Conservation (phyloP, 805 yeast species). For the Zygotorulaspora chibaensis region DNA sequence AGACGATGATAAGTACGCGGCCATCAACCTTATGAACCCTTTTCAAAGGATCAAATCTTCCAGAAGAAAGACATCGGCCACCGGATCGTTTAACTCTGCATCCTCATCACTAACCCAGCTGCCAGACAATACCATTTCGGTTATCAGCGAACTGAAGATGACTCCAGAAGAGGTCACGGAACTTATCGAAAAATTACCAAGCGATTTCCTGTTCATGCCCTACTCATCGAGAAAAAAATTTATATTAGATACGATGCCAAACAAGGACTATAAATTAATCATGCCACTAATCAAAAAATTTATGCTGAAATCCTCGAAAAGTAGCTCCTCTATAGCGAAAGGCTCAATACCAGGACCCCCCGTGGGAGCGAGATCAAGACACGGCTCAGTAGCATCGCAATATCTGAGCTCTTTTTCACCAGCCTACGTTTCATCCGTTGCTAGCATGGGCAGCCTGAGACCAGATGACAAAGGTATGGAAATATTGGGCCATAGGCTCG, state of each 20-base stretch:
- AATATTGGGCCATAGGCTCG: constrained; percentile 59
- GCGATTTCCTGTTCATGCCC: constrained; percentile 51
- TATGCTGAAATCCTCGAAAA: constrained; percentile 24
- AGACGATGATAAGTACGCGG: background rate
- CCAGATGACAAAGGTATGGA: constrained; percentile 64
- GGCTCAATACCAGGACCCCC: constrained; percentile 5
- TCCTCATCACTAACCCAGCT: constrained; percentile 18
- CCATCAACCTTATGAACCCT: background rate
- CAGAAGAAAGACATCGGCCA: constrained; percentile 11
- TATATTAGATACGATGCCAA: constrained; percentile 36
- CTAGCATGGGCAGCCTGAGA: constrained; percentile 13
- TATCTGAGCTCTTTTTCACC: constrained; percentile 34
- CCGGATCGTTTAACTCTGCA: constrained; percentile 17
- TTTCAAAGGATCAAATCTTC: constrained; percentile 5
- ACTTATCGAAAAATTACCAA: constrained; percentile 40
- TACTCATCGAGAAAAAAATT: constrained; percentile 55
- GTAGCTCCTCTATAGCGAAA: constrained; percentile 21
- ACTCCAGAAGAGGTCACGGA: constrained; percentile 31
- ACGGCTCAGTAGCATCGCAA: constrained; percentile 35
- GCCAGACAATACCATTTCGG: constrained; percentile 15
- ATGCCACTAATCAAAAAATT: constrained; percentile 30
- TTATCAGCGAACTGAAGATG: constrained; percentile 18
- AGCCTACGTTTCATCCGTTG: constrained; percentile 18
- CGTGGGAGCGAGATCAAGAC: constrained; percentile 19
- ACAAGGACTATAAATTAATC: constrained; percentile 34